Conservation (phyloP, 2,329 filamentous ascomycete species). For the Didymosphaeria variabile region DNA sequence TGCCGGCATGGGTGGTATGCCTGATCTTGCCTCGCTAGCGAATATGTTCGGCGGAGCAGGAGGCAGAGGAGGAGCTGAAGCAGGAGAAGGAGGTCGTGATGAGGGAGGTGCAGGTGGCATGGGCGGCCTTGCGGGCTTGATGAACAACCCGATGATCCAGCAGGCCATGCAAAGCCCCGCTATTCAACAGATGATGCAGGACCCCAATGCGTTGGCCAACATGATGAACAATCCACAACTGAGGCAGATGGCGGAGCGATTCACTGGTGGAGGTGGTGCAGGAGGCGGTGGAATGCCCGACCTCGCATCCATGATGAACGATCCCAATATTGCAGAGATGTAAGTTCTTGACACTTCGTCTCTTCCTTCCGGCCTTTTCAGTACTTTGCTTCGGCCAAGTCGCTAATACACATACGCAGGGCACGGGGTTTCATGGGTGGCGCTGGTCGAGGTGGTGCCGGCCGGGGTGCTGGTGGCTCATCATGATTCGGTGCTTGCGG, state of each 20-base stretch:
- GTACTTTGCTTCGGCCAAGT: background rate
- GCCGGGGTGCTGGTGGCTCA: constrained; percentile 28
- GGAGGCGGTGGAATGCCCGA: constrained; percentile 88
- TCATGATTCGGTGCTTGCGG: constrained; percentile 4
- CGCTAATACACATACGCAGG: constrained; percentile 50
- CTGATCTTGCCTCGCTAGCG: constrained; percentile 79
- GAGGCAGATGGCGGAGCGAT: constrained; percentile 84
- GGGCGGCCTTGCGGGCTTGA: constrained; percentile 75
- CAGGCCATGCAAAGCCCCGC: constrained; percentile 89
- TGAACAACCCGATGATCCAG: constrained; percentile 24
- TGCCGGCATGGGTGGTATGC: constrained; percentile 78
- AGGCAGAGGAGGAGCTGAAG: too few relatives aligned
- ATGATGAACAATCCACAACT: constrained; percentile 94
- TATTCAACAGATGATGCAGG: constrained; percentile 98
- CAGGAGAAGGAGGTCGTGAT: too few relatives aligned
- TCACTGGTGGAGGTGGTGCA: constrained; percentile 62
- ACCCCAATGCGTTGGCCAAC: constrained; percentile 90
- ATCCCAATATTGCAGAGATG: constrained; percentile 93
- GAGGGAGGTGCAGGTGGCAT: constrained; percentile 75
- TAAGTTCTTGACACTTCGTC: constrained; percentile 61
- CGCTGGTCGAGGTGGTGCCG: constrained; percentile 16
- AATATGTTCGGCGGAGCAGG: constrained; percentile 55
- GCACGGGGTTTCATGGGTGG: constrained; percentile 74
- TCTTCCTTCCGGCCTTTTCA: background rate
- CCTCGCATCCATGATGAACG: constrained; percentile 84